phyloP scores from a whole-genome alignment of 345 rosid species.

The Eucalyptus leucophloia region DNA sequence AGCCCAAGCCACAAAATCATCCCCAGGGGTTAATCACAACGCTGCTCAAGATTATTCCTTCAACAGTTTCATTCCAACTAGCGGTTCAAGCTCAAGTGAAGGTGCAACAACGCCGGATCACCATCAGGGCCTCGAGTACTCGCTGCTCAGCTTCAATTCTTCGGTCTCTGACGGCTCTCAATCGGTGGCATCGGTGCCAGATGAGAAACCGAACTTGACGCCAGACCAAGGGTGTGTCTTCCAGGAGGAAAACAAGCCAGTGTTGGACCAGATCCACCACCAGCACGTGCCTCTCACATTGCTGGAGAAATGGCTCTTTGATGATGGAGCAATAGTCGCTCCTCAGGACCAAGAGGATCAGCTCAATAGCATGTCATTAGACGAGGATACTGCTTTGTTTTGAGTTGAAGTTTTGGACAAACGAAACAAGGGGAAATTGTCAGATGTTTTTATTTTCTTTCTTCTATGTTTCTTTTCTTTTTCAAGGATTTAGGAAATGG shows the following conservation, averaged over 20 bases:
- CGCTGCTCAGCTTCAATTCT: neutral
- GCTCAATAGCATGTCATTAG: neutral
- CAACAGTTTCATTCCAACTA: neutral
- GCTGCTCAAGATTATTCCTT: neutral
- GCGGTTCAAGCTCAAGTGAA: constrained; percentile 2
- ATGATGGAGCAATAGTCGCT: neutral
- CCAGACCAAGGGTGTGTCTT: neutral
- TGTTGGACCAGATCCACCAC: neutral
- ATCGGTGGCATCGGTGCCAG: neutral
- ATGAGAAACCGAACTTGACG: neutral
- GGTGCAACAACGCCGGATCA: neutral
- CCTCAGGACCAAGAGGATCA: neutral
- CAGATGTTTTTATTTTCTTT: neutral
- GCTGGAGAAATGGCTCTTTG: constrained; percentile 13
- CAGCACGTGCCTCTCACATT: neutral
- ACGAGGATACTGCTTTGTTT: neutral
- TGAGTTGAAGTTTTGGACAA: neutral
- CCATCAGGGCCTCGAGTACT: neutral
- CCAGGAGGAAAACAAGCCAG: constrained; percentile 1
- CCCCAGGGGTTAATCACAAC: neutral
- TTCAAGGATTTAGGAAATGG: neutral
- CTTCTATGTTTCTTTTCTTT: neutral
- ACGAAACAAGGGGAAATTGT: neutral
- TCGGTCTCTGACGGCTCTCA: neutral
- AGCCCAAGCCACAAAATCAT: neutral